These are phyloP conservation scores for Citropsis articulata DNA, from an alignment of 345 rosid species.

Conservation along the genomic window DNA sequence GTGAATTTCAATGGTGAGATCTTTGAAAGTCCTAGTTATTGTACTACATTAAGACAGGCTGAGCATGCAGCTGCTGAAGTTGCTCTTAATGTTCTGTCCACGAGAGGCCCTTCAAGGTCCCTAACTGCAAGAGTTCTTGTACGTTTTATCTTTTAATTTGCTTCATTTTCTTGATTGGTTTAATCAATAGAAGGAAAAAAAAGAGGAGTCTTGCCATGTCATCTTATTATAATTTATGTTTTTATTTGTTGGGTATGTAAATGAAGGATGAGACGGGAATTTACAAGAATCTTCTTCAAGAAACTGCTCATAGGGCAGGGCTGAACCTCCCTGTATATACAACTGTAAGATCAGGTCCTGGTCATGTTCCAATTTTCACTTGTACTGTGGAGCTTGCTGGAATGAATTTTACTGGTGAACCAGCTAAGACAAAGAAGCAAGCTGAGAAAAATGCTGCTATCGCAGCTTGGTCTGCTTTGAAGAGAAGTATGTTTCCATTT, in stretches of 20 bases:
- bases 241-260: neutral
- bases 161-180: neutral
- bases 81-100: conserved; percentile 56
- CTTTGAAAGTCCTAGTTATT: conserved; percentile 56
- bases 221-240: neutral
- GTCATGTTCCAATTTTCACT: conserved; percentile 59
- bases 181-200: neutral
- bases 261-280: conserved; percentile 75
- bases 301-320: conserved; percentile 75
- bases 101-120: conserved; percentile 66
- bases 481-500: conserved; percentile 31
- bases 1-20: conserved; percentile 76
- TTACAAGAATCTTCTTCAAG: conserved; percentile 77
- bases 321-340: conserved; percentile 64
- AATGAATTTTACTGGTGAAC: conserved; percentile 56
- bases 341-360: conserved; percentile 72
- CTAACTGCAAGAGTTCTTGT: conserved; percentile 67
- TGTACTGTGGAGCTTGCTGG: conserved; percentile 70
- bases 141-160: conserved; percentile 20
- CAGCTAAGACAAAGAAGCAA: conserved; percentile 76
- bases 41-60: conserved; percentile 64
- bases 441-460: conserved; percentile 82
- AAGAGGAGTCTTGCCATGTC: neutral
- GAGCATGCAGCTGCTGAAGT: conserved; percentile 77
- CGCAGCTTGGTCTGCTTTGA: conserved; percentile 76